These are phyloP conservation scores for Talaromyces sp. DNA, from an alignment of 2,329 filamentous ascomycete genomes.

Conservation along the genomic window DNA sequence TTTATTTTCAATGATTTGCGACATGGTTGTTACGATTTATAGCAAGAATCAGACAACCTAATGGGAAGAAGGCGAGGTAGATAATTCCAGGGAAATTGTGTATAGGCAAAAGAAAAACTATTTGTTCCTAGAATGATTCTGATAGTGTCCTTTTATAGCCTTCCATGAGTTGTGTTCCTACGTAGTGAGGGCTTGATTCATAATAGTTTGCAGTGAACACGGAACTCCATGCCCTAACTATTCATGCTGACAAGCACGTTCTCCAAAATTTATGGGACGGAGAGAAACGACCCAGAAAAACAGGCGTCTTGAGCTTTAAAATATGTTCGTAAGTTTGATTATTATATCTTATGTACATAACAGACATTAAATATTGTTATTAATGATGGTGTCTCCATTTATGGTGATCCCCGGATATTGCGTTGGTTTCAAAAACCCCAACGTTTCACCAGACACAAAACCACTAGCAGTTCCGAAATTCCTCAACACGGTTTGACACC, in stretches of 20 bases:
- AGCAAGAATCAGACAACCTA: not conserved
- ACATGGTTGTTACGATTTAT: not conserved
- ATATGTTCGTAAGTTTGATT: too few species aligned
- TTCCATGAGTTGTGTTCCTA: not conserved
- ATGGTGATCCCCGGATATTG: slow-evolving; percentile 13
- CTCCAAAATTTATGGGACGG: not conserved
- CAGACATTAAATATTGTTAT: slow-evolving; percentile 17
- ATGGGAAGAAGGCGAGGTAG: not conserved
- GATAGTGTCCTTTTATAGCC: not conserved
- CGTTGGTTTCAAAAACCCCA: slow-evolving; percentile 7
- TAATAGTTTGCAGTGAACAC: not conserved
- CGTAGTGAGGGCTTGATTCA: not conserved
- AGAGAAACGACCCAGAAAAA: not conserved
- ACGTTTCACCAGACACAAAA: slow-evolving; percentile 11
- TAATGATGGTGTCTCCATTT: slow-evolving; percentile 9
- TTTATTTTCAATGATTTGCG: slow-evolving; percentile 11
- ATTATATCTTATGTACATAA: not conserved
- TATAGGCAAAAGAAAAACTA: not conserved
- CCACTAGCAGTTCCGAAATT: slow-evolving; percentile 16
- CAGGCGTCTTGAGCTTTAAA: not conserved
- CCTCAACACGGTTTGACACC: slow-evolving; percentile 16
- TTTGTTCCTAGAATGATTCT: too few species aligned
- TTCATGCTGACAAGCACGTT: not conserved
- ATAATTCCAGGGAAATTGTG: not conserved
- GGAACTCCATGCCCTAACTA: not conserved